Percentiles rank a stretch among this genome's conserved stretches.
phyloP scores from a whole-genome alignment of 1,139 yeast genomes.

The Debaryomyces nepalensis region DNA sequence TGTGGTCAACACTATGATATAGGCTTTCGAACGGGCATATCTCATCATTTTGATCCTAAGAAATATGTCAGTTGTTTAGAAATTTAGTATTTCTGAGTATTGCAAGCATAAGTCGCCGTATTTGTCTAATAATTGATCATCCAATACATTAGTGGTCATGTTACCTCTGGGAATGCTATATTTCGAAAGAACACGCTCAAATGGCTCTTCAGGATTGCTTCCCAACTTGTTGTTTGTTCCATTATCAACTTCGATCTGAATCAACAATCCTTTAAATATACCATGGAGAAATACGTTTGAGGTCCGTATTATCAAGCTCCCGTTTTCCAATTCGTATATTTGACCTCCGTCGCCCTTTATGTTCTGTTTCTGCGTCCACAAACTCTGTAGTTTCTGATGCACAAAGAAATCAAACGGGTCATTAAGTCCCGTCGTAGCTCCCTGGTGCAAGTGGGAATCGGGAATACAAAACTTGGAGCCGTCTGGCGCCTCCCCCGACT shows the following conservation, averaged over 20 bases:
- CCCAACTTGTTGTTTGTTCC: slow-evolving; percentile 15
- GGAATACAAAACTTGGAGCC: slow-evolving; percentile 36
- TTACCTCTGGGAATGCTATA: slow-evolving; percentile 48
- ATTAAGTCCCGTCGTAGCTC: slow-evolving; percentile 53
- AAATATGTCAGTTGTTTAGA: slow-evolving; percentile 24
- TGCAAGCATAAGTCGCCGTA: slow-evolving; percentile 53
- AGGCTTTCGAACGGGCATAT: too few relatives aligned
- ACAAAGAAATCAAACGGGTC: slow-evolving; percentile 56
- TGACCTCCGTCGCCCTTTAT: slow-evolving; percentile 80
- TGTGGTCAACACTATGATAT: too few relatives aligned
- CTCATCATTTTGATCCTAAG: too few relatives aligned
- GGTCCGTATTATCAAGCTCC: slow-evolving; percentile 54
- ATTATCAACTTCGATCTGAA: slow-evolving; percentile 53
- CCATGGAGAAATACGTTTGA: slow-evolving; percentile 80
- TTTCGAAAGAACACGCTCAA: slow-evolving; percentile 36
- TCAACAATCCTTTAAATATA: slow-evolving; percentile 67
- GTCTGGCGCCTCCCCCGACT: slow-evolving; percentile 27
- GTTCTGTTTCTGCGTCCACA: slow-evolving; percentile 75
- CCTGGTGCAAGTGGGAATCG: slow-evolving; percentile 42
- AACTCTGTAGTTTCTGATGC: slow-evolving; percentile 63
- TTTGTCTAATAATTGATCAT: slow-evolving; percentile 30
- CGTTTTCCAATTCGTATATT: slow-evolving; percentile 57
- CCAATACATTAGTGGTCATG: slow-evolving; percentile 41
- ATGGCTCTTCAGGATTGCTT: slow-evolving; percentile 23
- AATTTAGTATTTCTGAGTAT: slow-evolving; percentile 50